Evolutionary conservation across 2,329 filamentous ascomycete species (phyloP), one percentile per base, ranked within the genome.

Genomic region (Diaporthe ilicicola): DNA sequence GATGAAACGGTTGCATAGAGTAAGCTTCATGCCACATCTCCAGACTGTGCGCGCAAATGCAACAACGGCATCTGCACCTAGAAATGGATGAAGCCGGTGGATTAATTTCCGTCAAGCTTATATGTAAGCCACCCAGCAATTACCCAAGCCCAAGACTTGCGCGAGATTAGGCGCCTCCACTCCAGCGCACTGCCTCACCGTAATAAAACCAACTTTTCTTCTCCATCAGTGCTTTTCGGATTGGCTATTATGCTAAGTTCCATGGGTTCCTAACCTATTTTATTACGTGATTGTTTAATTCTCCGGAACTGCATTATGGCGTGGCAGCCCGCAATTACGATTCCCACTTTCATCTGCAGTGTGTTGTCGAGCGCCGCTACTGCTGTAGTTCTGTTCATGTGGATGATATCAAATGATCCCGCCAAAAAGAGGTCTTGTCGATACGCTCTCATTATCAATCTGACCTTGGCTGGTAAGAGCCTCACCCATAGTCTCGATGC

Each of bases 401-500:
- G 70, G 70, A 24, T 66, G 54, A 22, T 61, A 15, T 72, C 70
- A 5, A 39, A 46, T 10, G 67, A 67, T 42, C 44, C 62, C 1
- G 50, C 55, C n/a, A 56, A 72, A n/a, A 72, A 44, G 17, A 70
- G 69, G 9, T 65, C 67, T 17, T 32, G 65, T 19, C 70, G 70
- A 34, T 67, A 72, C 22, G 67, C 70, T n/a, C 66, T 72, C 9
- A 67, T 72, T 12, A 37, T 72, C 34, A 72, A 72, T 22, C 46
- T 72, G 56, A 67, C 67, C 42, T 59, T 69, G 17, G 39, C 70
- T 32, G 70, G 70, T 72, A 15, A 48, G n/a, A 39, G 53, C 22
- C 17, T 32, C 32, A 12, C n/a, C 10, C 7, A 32, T 13, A 17
- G 2, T 4, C 6, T 6, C 4, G 6, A 27, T 22, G 22, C 6